Base-by-base conservation (phyloP, 1,284 basidiomycete genomes). In the Exsudoporus floridanus region DNA sequence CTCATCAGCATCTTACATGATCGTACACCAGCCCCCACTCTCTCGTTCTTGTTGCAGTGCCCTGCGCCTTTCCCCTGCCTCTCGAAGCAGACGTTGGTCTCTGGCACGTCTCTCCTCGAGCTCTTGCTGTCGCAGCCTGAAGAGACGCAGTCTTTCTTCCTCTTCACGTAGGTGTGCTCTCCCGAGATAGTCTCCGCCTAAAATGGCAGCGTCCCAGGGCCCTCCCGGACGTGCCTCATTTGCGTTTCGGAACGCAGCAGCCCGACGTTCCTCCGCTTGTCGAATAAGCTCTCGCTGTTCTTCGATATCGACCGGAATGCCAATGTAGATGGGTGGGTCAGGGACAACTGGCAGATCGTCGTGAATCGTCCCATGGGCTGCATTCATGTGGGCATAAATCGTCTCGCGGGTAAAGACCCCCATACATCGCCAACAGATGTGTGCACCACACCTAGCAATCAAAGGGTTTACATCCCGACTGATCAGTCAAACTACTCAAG, bases 391-490 rank as follows among this genome's bases (percentile, higher is more conserved):
- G 0, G 54, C 49, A 53, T 85, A 84, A 18, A 83, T 79, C 16
- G 71, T 70, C 1, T 59, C 45, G 0, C 14, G 18, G 0, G 54
- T 37, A 51, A 78, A 78, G 5, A 62, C 44, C n/a, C 62, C 57
- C 65, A 75, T 63, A 50, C 81, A 83, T 6, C 66, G 66, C 81
- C 80, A 83, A 54, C 81, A 83, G 12, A 82, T 74, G 59, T 82
- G 80, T 7, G 74, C 74, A 0, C 76, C 75, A 48, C 81, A 83
- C 49, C 61, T 74, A 31, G 13, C 1, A 4, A 33, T 19, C 28
- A 6, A 23, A 19, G 0, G n/a, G 14, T n/a, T 3, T n/a, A 28
- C 21, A 18, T 8, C 8, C 3, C n/a, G 5, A 37, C 18, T 6
- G 13, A 14, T 42, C 7, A 41, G 19, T 44, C 4, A 41, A 5